Evolutionary conservation across 345 rosid genomes (phyloP).

Genomic region (Camelina sativa): DNA sequence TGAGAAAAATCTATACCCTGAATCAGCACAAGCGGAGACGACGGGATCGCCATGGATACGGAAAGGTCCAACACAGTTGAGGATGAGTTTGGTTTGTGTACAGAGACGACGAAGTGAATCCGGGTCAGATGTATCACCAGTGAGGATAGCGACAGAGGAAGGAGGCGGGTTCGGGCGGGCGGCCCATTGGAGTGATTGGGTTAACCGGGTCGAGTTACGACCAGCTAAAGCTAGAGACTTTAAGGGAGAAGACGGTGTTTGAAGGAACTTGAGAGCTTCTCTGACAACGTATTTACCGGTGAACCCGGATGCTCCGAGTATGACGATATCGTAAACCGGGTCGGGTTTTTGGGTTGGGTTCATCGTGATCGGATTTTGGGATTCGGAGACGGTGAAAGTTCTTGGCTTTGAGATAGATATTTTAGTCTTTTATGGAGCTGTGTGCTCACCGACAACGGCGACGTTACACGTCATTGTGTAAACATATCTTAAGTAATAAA

Average conservation of each 20-base stretch:
- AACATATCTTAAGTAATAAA: background rate
- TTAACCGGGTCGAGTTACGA: conserved; percentile 63
- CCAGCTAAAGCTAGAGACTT: conserved; percentile 81
- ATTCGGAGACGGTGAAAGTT: background rate
- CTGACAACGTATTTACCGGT: conserved; percentile 75
- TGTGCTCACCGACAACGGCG: conserved; percentile 17
- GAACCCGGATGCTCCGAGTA: conserved; percentile 83
- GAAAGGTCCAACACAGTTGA: conserved; percentile 89
- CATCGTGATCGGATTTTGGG: conserved; percentile 41
- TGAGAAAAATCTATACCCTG: conserved; percentile 53
- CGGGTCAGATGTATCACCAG: conserved; percentile 71
- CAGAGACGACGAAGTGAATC: conserved; percentile 77
- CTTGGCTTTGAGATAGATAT: conserved; percentile 5
- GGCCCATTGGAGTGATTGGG: conserved; percentile 75
- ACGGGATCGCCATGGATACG: conserved; percentile 79
- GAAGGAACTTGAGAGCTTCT: conserved; percentile 76
- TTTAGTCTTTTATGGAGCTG: conserved; percentile 3
- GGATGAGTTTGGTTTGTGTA: conserved; percentile 68
- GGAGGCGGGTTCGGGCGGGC: conserved; percentile 65
- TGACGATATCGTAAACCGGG: conserved; percentile 56
- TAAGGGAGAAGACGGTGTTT: conserved; percentile 63
- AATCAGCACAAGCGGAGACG: conserved; percentile 75
- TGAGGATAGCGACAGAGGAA: conserved; percentile 57
- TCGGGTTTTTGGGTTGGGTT: conserved; percentile 18
- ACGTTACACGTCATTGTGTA: background rate